Conservation (phyloP, 495 filamentous ascomycete genomes). For the Chaetomium fimeti region DNA sequence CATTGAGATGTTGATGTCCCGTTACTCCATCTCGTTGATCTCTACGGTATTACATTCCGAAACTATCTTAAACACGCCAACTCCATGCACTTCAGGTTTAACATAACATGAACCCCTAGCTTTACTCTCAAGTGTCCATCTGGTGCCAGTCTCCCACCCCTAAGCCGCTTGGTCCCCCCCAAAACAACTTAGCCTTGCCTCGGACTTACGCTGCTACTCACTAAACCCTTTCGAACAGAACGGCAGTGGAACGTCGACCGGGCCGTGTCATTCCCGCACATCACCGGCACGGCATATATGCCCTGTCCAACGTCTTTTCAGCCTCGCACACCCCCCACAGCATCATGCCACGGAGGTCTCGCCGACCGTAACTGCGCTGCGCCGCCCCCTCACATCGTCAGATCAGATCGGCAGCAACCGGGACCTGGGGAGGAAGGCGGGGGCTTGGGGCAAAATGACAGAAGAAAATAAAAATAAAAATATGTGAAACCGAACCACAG, state of each 20-base stretch:
- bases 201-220: neutral
- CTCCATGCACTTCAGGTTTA: too few relatives aligned
- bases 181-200: too few relatives aligned
- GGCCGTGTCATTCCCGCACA: neutral
- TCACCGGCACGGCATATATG: neutral
- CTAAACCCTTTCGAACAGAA: neutral
- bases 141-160: neutral
- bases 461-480: neutral
- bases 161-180: neutral
- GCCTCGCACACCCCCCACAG: neutral
- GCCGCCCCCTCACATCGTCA: slow-evolving; percentile 5
- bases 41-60: too few relatives aligned
- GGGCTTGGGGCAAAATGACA: neutral
- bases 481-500: neutral
- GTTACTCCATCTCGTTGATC: too few relatives aligned
- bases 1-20: too few relatives aligned
- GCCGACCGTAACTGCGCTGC: neutral
- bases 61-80: too few relatives aligned
- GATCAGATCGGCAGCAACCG: slow-evolving; percentile 10
- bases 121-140: too few relatives aligned
- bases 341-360: neutral
- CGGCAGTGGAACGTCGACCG: neutral
- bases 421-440: neutral
- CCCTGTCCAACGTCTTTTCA: neutral
- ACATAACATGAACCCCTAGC: too few relatives aligned